These are phyloP conservation scores for Puccinellia tenuiflora DNA, from an alignment of 176 grass and related monocot species.

Conservation along the genomic window DNA sequence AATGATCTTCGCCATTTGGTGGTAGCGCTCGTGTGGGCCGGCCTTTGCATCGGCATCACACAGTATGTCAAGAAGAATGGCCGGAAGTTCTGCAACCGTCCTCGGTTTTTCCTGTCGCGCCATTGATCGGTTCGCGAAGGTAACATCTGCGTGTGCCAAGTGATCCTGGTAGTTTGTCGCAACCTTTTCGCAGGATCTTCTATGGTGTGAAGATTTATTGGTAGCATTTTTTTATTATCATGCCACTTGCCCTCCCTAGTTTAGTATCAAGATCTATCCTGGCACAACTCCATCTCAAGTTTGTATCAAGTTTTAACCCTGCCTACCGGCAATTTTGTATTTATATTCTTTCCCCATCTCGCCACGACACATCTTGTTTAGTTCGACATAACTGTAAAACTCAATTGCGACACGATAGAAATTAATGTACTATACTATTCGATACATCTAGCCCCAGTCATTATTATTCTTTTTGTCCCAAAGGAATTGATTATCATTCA, in stretches of 20 bases:
- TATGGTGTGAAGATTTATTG: neutral
- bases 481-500: neutral
- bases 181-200: neutral
- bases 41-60: constrained; percentile 45
- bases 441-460: neutral
- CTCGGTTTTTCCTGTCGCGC: constrained; percentile 48
- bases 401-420: neutral
- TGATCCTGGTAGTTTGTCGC: neutral
- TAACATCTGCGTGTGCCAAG: neutral
- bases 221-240: neutral
- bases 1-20: constrained; percentile 54
- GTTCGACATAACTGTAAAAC: neutral
- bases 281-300: no score
- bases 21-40: constrained; percentile 57
- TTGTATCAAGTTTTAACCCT: no score
- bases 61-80: constrained; percentile 65
- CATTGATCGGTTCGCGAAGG: constrained; percentile 19
- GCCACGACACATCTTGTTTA: neutral
- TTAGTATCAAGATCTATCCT: no score
- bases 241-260: neutral
- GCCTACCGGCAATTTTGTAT: neutral
- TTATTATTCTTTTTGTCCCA: neutral
- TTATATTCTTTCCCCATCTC: neutral
- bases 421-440: neutral
- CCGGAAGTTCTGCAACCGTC: constrained; percentile 69